Percentiles rank a stretch among this genome's conserved stretches.
These are phyloP conservation scores for Helianthus annuus DNA, from an alignment of 129 eudicot species.

Conservation along the genomic window HanXRQr2.0-SUNRISE NC_035434.2:25859117-25859616, in stretches of 20 bases:
- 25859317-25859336: background rate
- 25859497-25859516: background rate
- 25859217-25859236: too few relatives aligned
- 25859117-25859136: too few relatives aligned
- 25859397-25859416: constrained; percentile 88
- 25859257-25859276: too few relatives aligned
- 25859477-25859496: background rate
- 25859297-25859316: background rate
- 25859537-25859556: constrained; percentile 96
- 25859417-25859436: constrained; percentile 82
- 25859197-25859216: too few relatives aligned
- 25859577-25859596: too few relatives aligned
- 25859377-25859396: constrained; percentile 95
- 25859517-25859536: constrained; percentile 1
- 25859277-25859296: background rate
- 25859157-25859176: too few relatives aligned
- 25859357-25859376: constrained; percentile 61
- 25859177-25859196: too few relatives aligned
- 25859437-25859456: constrained; percentile 86
- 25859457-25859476: constrained; percentile 43
- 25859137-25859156: too few relatives aligned
- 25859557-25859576: constrained; percentile 34
- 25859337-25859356: constrained; percentile 1
- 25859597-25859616: too few relatives aligned
- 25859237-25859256: too few relatives aligned